Evolutionary conservation across 768 basidiomycete genomes (phyloP), one percentile per base, ranked within the genome.

Genomic region (Trametes elegans): DNA sequence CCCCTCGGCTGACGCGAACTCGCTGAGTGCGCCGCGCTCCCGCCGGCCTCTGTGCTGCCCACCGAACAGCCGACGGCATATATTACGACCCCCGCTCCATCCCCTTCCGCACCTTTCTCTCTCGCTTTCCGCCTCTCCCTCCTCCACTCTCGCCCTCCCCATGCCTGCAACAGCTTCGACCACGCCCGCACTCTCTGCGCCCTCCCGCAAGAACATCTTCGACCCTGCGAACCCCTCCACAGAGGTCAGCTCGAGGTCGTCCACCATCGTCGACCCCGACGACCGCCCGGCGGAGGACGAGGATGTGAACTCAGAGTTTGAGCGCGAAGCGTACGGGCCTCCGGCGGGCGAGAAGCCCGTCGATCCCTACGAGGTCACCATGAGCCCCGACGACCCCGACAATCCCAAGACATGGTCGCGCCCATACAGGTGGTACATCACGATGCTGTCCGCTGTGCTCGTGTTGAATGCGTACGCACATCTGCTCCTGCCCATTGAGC

Each of bases 391-490:
- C 31, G 65, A 67, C 39, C 65, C 66, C 0, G 64, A 64, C 11
- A 58, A 67, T 43, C 66, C 66, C 0, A 62, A 59, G 31, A 24
- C 53, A 7, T 67, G 65, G 65, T 61, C 63, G 11, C 49, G 51
- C 5, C n/a, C 35, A 31, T 48, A 53, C 34, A 39, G 63, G 32
- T 69, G 67, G 68, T 67, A 67, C 39, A 56, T 69, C 28, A 69
- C 68, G 3, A 39, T 62, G 34, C 29, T 66, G 8, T 56, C 53
- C 5, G 62, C 63, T 13, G 13, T 66, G 13, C 55, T 69, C n/a
- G 64, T 62, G 3, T 42, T 69, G 23, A 69, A 69, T 24, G 65
- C 65, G 76, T 86, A 58, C 31, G 76, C 70, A 21, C n/a, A 10
- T 35, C 29, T 29, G 9, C 11, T 57, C 36, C 26, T 44, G 38